Evolutionary conservation across 495 filamentous ascomycete genomes (phyloP).

Genomic region (Aspergillus sparsus): DNA sequence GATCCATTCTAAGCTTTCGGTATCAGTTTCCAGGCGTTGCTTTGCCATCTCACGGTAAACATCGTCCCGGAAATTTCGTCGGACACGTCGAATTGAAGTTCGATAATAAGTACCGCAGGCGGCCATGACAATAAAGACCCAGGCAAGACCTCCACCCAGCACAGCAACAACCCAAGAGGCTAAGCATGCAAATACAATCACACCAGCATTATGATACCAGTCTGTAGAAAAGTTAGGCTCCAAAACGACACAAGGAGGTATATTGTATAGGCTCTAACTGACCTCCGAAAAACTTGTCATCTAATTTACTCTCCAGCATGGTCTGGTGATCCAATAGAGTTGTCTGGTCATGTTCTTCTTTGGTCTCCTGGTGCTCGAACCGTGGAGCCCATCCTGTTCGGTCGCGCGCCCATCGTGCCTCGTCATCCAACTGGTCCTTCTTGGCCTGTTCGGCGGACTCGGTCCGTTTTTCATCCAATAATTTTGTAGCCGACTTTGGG

Average conservation of each 20-base stretch:
- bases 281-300: constrained; percentile 93
- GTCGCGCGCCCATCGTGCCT: constrained; percentile 65
- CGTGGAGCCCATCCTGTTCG: constrained; percentile 86
- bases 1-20: constrained; percentile 96
- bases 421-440: constrained; percentile 53
- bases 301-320: constrained; percentile 77
- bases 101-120: constrained; percentile 93
- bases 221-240: constrained; percentile 51
- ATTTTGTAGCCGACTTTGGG: constrained; percentile 67
- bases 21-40: constrained; percentile 84
- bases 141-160: constrained; percentile 86
- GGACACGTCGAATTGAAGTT: constrained; percentile 88
- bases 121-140: constrained; percentile 92
- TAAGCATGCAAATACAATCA: constrained; percentile 92
- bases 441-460: constrained; percentile 47
- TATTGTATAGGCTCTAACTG: constrained; percentile 26
- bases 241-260: constrained; percentile 1
- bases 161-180: constrained; percentile 86
- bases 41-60: constrained; percentile 91
- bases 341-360: constrained; percentile 56
- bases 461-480: constrained; percentile 42
- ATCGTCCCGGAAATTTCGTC: constrained; percentile 95
- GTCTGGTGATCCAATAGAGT: constrained; percentile 85
- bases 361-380: constrained; percentile 63
- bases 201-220: constrained; percentile 94